Conservation (phyloP, 2,329 filamentous ascomycete genomes). For the Claviceps purpurea region DNA sequence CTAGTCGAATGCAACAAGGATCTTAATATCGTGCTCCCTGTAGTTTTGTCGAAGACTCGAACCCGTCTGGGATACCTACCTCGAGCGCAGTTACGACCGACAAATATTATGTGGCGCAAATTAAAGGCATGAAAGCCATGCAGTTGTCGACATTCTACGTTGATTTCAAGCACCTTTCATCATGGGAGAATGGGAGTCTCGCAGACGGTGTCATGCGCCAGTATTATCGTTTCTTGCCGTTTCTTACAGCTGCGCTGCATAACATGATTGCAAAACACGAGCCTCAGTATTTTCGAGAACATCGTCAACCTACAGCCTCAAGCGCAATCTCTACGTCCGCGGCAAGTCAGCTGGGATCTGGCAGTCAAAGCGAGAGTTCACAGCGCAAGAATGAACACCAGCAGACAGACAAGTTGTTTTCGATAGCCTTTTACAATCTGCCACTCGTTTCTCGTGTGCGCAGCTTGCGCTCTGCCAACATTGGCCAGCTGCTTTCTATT, state of each 20-base stretch:
- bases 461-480: conserved; percentile 74
- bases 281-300: conserved; percentile 83
- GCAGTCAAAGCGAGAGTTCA: conserved; percentile 51
- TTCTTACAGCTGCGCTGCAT: conserved; percentile 76
- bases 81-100: conserved; percentile 63
- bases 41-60: conserved; percentile 56
- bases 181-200: conserved; percentile 64
- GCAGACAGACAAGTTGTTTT: conserved; percentile 93
- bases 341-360: conserved; percentile 46
- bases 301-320: conserved; percentile 70
- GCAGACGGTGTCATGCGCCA: conserved; percentile 77
- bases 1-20: not conserved
- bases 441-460: conserved; percentile 77
- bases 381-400: conserved; percentile 80
- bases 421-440: conserved; percentile 85
- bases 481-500: conserved; percentile 86
- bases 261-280: conserved; percentile 92
- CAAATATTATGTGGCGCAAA: conserved; percentile 76
- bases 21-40: not conserved
- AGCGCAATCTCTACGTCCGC: conserved; percentile 59
- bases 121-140: conserved; percentile 61
- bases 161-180: conserved; percentile 72
- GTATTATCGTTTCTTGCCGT: conserved; percentile 92
- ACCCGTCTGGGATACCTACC: conserved; percentile 46
- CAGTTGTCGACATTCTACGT: conserved; percentile 76